A percentile compares a stretch with the other conserved stretches of the same genome.
phyloP scores from a whole-genome alignment of 177 flowering plant genomes.

The Vitis hybrid region DNA sequence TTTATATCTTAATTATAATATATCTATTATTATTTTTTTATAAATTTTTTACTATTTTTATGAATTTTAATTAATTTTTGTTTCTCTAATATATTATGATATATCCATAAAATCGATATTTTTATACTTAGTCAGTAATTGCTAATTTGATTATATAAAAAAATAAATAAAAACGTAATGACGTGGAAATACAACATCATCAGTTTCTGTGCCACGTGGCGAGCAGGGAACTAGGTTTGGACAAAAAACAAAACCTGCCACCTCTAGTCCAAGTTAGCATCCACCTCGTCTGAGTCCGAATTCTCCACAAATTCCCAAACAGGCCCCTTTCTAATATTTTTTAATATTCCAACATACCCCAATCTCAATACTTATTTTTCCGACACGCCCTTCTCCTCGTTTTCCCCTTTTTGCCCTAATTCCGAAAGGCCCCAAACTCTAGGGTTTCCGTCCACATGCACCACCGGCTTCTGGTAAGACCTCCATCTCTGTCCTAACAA shows the following conservation, averaged over 20 bases:
- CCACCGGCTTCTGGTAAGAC: slow-evolving; percentile 19
- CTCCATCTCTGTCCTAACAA: background rate
- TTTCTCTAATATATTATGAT: too few species aligned
- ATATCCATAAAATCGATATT: too few species aligned
- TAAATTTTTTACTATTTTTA: too few species aligned
- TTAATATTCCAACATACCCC: background rate
- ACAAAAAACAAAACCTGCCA: background rate
- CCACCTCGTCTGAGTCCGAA: background rate
- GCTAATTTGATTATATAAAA: rapidly evolving
- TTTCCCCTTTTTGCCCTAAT: slow-evolving; percentile 16
- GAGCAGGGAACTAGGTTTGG: too few species aligned
- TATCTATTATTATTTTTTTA: too few species aligned
- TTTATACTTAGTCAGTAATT: too few species aligned
- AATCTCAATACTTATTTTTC: background rate
- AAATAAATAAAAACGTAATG: too few species aligned
- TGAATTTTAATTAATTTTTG: too few species aligned
- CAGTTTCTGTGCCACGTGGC: too few species aligned
- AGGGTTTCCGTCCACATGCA: slow-evolving; percentile 26
- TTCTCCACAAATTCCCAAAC: slow-evolving; percentile 6
- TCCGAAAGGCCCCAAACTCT: slow-evolving; percentile 29
- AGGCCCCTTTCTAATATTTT: background rate
- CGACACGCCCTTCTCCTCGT: background rate
- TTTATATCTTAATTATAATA: too few species aligned
- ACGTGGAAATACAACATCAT: too few species aligned
- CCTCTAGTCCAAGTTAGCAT: background rate